phyloP scores from a whole-genome alignment of 108 stramenopile genomes.

The Cyclostephanos tholiformis region DNA sequence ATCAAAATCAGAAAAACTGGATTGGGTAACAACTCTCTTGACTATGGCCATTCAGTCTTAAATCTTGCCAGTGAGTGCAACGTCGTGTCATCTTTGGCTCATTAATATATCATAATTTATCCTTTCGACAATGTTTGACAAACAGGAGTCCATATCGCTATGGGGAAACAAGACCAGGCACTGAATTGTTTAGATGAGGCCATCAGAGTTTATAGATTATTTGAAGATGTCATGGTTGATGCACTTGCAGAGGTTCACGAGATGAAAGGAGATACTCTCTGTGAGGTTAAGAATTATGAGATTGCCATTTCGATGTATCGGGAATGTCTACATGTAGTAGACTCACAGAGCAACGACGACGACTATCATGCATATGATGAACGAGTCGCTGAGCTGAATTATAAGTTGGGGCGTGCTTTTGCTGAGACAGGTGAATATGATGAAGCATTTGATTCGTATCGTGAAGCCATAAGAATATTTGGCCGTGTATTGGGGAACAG shows the following conservation, averaged over 20 bases:
- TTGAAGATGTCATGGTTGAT: conserved; percentile 1
- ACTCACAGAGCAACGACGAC: conserved; percentile 5
- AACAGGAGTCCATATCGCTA: conserved; percentile 36
- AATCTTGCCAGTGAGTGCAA: conserved; percentile 24
- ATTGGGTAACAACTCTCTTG: conserved; percentile 54
- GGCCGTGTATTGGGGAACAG: conserved; percentile 24
- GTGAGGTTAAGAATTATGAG: conserved; percentile 20
- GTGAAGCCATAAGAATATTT: conserved; percentile 25
- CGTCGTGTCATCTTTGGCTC: neutral
- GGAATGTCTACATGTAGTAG: conserved; percentile 18
- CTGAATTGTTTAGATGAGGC: conserved; percentile 42
- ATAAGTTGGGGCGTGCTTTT: conserved; percentile 35
- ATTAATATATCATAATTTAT: neutral
- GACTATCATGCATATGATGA: conserved; percentile 1
- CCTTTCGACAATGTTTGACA: neutral
- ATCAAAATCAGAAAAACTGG: conserved; percentile 51
- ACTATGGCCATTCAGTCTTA: conserved; percentile 42
- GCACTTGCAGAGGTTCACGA: conserved; percentile 25
- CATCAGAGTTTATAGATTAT: conserved; percentile 24
- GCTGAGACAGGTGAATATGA: conserved; percentile 39
- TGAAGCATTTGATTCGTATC: conserved; percentile 44
- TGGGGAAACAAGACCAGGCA: conserved; percentile 36
- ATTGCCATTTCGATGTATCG: conserved; percentile 24
- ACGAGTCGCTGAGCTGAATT: conserved; percentile 25
- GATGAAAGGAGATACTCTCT: conserved; percentile 42